Percentiles rank a stretch among this genome's conserved stretches.
Evolutionary conservation across 345 rosid genomes (phyloP).

Genomic region (Abelmoschus esculentus): DNA sequence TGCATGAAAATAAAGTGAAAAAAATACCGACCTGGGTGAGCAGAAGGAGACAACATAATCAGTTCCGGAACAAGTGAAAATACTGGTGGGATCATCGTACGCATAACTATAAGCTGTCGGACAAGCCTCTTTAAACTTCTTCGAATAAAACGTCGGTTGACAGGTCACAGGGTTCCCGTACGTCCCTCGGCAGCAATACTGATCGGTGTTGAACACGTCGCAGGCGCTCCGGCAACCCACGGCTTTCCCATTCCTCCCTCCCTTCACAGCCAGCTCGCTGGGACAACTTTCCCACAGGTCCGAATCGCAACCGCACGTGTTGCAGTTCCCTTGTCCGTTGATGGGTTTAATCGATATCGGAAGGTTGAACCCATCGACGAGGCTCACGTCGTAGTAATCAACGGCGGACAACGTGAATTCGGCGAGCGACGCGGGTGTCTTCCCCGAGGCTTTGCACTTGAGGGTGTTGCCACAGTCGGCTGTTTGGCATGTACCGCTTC

Average conservation of each 20-base stretch:
- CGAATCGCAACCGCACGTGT: constrained; percentile 47
- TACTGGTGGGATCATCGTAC: constrained; percentile 78
- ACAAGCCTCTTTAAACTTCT: constrained; percentile 70
- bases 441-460: constrained; percentile 53
- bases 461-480: constrained; percentile 58
- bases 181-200: constrained; percentile 73
- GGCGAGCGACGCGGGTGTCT: constrained; percentile 68
- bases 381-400: constrained; percentile 85
- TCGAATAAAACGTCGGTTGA: constrained; percentile 67
- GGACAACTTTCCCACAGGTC: constrained; percentile 60
- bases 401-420: constrained; percentile 53
- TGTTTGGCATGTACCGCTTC: constrained; percentile 64
- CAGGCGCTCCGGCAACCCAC: constrained; percentile 80
- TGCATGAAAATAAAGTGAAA: neutral
- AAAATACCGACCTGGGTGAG: constrained; percentile 36
- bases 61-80: constrained; percentile 55
- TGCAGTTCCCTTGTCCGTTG: constrained; percentile 64
- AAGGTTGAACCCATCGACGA: constrained; percentile 78
- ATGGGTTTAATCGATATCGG: constrained; percentile 54
- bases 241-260: constrained; percentile 38
- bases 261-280: constrained; percentile 46
- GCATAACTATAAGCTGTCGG: constrained; percentile 85
- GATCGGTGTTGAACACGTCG: constrained; percentile 78
- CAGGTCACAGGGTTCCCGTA: constrained; percentile 50
- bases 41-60: constrained; percentile 76